A percentile compares a stretch with the other conserved stretches of the same genome.
Evolutionary conservation across 2,329 filamentous ascomycete genomes (phyloP).

Genomic region (Thielaviopsis musarum): DNA sequence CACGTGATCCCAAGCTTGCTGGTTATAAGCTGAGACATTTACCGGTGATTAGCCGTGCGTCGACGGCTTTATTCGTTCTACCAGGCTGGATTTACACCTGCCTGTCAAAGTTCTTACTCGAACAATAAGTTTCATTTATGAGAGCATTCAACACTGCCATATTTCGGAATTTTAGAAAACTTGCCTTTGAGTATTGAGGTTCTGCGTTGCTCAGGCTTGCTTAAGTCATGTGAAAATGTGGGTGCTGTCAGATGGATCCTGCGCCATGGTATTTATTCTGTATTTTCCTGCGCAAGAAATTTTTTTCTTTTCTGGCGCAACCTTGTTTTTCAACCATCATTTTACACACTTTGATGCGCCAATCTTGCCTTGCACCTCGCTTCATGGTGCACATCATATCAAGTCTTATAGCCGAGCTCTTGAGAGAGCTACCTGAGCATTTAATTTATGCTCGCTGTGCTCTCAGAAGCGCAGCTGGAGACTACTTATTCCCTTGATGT

Average conservation of each 20-base stretch:
- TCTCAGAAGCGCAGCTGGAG: background rate
- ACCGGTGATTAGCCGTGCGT: background rate
- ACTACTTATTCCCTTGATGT: background rate
- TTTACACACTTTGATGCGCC: background rate
- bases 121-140: no score
- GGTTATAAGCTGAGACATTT: background rate
- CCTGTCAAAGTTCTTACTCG: no score
- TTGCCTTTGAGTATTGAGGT: background rate
- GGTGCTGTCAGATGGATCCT: background rate
- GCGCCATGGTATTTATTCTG: background rate
- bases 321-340: background rate
- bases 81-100: background rate
- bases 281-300: background rate
- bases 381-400: background rate
- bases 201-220: background rate
- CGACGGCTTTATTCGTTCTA: background rate
- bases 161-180: background rate
- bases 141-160: background rate
- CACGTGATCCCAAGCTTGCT: constrained; percentile 3
- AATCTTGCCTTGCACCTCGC: background rate
- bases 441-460: background rate
- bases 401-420: background rate
- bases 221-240: constrained; percentile 12
- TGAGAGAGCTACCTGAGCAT: background rate
- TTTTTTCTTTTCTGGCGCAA: background rate